Base-by-base conservation (phyloP, 495 filamentous ascomycete species). In the Filosporella fistucella region DNA sequence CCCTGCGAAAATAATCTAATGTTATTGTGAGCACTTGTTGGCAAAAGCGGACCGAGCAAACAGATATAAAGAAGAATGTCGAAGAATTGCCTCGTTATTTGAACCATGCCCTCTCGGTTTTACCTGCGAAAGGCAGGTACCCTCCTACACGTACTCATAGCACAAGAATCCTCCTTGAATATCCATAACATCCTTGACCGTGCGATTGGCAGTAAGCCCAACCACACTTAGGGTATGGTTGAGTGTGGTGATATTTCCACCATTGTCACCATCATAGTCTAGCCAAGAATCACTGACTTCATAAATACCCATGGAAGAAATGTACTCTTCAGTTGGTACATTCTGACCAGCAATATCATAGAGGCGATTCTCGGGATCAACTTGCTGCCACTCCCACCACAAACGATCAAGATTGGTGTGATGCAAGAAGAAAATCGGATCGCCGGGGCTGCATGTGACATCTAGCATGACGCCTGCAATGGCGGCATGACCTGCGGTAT, bases 371-470 rank as follows among this genome's bases (percentile, higher is more conserved):
- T 48, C 47, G 0, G 64, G 58, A 51, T 71, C 60, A 24, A 67
- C 55, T 54, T 73, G 66, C 57, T 81, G 77, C 79, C 79, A 84
- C 14, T 67, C 57, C 65, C 68, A 71, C 77, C 77, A 84, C 13
- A 81, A 25, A 1, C 77, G 69, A 56, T 81, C 79, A 0, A 82
- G 59, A 53, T 77, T 67, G 4, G 64, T 66, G 51, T 81, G 76
- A 54, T 82, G 78, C 42, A 81, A 67, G 52, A 72, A 76, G 55
- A 81, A 81, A 0, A 75, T 57, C 4, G 77, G 78, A 49, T 84
- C 79, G 8, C 28, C 28, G n/a, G 28, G 28, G 28, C 28, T 30
- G 28, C n/a, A 8, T 63, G 35, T 48, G 9, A 17, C 14, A 22
- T 9, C 32, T 35, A 38, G 32, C 16, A 34, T 1, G 0, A 10